Evolutionary conservation across 495 filamentous ascomycete genomes (phyloP).

Genomic region (Aspergillus indologenus): DNA sequence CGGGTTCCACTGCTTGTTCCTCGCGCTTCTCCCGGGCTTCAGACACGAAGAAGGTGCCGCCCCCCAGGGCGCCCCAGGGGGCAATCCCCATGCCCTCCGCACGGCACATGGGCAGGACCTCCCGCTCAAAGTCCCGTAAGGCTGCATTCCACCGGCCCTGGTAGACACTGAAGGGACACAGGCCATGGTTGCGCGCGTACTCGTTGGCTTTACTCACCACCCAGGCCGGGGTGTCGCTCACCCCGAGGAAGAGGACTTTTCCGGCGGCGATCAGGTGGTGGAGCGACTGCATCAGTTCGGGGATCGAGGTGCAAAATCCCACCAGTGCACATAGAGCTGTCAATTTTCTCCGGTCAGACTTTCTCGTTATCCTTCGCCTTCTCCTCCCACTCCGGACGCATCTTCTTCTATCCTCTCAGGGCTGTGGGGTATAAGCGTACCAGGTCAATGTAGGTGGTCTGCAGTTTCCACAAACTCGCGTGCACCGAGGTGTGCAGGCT

Average conservation of each 20-base stretch:
- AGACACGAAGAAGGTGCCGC: not conserved
- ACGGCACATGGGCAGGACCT: constrained; percentile 64
- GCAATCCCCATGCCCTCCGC: constrained; percentile 66
- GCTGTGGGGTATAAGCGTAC: not conserved
- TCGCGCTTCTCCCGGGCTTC: no score
- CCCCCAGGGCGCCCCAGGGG: constrained; percentile 50
- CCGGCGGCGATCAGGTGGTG: constrained; percentile 55
- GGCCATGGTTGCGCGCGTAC: constrained; percentile 58
- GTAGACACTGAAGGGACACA: constrained; percentile 64
- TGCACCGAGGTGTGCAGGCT: constrained; percentile 52
- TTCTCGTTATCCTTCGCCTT: no score
- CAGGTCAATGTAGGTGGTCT: constrained; percentile 64
- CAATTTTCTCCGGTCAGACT: no score
- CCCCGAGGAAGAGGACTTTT: constrained; percentile 69
- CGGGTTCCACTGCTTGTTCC: no score
- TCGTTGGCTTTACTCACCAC: constrained; percentile 64
- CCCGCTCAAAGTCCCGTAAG: constrained; percentile 62
- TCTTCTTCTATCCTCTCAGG: constrained; percentile 18
- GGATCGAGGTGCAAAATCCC: constrained; percentile 62
- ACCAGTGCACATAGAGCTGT: constrained; percentile 55
- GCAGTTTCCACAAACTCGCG: constrained; percentile 55
- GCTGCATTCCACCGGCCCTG: constrained; percentile 62
- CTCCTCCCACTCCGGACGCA: constrained; percentile 18
- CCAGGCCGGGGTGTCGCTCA: constrained; percentile 68
- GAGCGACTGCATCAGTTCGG: constrained; percentile 69